These are phyloP conservation scores for Biscogniauxia mediterranea DNA, from an alignment of 2,329 filamentous ascomycete genomes.

Conservation along the genomic window DNA sequence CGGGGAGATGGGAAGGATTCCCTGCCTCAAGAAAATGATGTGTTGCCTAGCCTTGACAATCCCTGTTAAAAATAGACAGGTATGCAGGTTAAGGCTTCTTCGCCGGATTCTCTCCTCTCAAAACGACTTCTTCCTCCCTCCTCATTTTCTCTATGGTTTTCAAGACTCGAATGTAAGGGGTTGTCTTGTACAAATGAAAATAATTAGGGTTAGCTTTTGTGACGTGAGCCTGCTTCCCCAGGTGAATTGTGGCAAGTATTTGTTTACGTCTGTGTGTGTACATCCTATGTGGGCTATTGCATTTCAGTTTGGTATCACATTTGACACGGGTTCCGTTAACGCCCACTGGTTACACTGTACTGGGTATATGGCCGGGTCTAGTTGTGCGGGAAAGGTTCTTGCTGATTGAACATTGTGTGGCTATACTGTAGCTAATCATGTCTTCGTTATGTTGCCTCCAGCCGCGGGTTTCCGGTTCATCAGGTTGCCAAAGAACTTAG, in stretches of 20 bases:
- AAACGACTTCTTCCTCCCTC: not conserved
- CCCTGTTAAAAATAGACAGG: no score
- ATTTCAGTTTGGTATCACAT: not conserved
- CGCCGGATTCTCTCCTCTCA: not conserved
- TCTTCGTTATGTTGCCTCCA: conserved; percentile 22
- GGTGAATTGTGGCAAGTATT: not conserved
- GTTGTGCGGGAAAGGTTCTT: not conserved
- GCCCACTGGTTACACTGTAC: not conserved
- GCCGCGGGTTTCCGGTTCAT: conserved; percentile 52
- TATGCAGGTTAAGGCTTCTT: not conserved
- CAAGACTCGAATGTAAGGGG: not conserved
- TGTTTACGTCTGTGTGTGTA: not conserved
- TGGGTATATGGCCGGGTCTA: not conserved
- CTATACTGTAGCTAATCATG: conserved; percentile 10
- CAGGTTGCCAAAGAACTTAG: conserved; percentile 58
- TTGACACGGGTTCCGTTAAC: not conserved
- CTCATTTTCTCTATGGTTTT: not conserved
- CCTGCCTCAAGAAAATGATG: no score
- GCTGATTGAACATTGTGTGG: not conserved
- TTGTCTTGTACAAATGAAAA: conserved; percentile 13
- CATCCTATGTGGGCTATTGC: not conserved
- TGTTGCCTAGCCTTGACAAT: no score
- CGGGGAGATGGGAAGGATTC: no score
- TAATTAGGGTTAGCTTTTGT: not conserved
- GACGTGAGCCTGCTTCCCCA: not conserved